Conservation (phyloP, 2,329 filamentous ascomycete species). For the Colletotrichum gloeosporioides region DNA sequence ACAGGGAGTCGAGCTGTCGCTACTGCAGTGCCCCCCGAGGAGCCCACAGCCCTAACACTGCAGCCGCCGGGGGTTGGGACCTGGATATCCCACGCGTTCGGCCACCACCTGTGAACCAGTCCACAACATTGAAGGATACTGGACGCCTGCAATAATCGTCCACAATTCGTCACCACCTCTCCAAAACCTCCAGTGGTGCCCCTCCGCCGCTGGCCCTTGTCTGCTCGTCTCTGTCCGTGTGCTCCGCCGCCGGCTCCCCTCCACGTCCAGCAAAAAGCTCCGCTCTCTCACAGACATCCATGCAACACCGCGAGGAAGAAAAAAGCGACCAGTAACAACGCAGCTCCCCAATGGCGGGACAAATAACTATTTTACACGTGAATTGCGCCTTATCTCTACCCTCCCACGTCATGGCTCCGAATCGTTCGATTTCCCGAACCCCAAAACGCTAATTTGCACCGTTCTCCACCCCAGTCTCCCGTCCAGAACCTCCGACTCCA, state of each 20-base stretch:
- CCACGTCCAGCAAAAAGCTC: neutral
- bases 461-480: neutral
- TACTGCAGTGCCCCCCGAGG: neutral
- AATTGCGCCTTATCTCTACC: slow-evolving; percentile 17
- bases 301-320: neutral
- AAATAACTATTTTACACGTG: slow-evolving; percentile 19
- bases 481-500: neutral
- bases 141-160: no score
- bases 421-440: neutral
- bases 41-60: neutral
- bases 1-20: neutral
- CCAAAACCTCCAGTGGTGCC: neutral
- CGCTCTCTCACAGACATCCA: neutral
- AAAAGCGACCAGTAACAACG: neutral
- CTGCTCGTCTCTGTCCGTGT: neutral
- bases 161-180: neutral
- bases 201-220: neutral
- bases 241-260: neutral
- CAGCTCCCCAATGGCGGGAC: slow-evolving; percentile 8
- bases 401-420: slow-evolving; percentile 7
- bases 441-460: neutral
- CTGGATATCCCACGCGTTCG: slow-evolving; percentile 9
- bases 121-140: neutral
- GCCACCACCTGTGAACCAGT: neutral
- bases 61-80: neutral